phyloP scores from a whole-genome alignment of 768 basidiomycete genomes.

The Kwoniella botswanensis region DNA sequence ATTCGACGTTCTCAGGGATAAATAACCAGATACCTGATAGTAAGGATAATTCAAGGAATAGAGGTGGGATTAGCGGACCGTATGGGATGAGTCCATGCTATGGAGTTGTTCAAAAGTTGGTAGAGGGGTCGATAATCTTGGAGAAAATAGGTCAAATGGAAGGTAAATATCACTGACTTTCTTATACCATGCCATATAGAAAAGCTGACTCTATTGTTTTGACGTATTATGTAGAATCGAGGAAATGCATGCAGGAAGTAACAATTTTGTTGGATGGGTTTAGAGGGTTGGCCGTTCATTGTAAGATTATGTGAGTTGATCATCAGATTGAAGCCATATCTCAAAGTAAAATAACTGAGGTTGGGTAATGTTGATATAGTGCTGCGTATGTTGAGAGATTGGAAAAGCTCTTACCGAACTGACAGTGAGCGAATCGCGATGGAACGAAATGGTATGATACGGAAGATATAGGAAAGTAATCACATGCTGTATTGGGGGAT shows the following conservation, averaged over 20 bases:
- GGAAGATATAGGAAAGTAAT: too few relatives aligned
- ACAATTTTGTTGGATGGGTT: not conserved
- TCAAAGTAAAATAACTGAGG: not conserved
- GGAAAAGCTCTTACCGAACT: not conserved
- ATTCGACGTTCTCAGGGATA: not conserved
- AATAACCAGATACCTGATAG: not conserved
- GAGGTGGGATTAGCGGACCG: constrained; percentile 29
- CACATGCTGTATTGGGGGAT: too few relatives aligned
- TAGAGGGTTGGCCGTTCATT: not conserved
- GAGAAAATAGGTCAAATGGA: constrained; percentile 15
- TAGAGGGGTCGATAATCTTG: constrained; percentile 18
- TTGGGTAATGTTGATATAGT: not conserved
- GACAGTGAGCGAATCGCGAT: too few relatives aligned
- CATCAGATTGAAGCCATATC: not conserved
- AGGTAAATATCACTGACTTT: constrained; percentile 8
- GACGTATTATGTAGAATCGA: not conserved
- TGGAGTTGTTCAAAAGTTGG: constrained; percentile 27
- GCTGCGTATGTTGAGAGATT: not conserved
- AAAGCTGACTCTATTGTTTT: not conserved
- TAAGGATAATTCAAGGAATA: not conserved
- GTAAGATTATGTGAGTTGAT: not conserved
- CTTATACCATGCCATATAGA: not conserved
- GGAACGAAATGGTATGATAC: too few relatives aligned
- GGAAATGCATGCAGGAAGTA: not conserved
- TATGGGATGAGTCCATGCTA: constrained; percentile 29